Conservation (phyloP, 805 yeast genomes). For the Starmerella geochares region DNA sequence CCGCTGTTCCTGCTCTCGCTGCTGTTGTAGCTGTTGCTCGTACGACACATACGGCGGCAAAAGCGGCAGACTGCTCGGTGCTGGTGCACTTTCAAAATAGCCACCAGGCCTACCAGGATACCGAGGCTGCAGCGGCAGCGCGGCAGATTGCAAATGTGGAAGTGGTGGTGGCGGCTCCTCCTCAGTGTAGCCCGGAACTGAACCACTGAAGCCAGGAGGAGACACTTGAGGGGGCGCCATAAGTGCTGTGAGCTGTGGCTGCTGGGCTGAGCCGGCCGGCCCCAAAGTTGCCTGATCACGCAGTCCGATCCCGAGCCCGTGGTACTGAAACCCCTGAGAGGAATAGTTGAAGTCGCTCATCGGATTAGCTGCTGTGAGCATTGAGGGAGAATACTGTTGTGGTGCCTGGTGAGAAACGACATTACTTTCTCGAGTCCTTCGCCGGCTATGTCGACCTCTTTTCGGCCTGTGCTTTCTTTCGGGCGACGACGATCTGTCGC, state of each 20-base stretch:
- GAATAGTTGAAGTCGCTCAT: constrained; percentile 1
- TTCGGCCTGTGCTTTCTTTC: not conserved
- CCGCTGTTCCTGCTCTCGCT: constrained; percentile 1
- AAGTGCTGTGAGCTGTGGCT: not conserved
- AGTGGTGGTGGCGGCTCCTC: not conserved
- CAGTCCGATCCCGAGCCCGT: constrained; percentile 1
- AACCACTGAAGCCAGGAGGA: not conserved
- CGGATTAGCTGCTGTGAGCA: not conserved
- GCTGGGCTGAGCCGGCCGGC: not conserved
- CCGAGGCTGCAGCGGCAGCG: not conserved
- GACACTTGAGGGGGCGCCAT: not conserved
- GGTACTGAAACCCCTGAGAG: not conserved
- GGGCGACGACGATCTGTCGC: not conserved
- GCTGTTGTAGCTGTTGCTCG: constrained; percentile 4
- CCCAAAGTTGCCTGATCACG: not conserved
- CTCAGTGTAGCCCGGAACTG: not conserved
- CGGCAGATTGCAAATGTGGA: not conserved
- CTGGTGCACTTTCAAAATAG: not conserved
- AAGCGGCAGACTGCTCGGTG: not conserved
- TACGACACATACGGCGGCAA: constrained; percentile 8
- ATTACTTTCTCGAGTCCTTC: not conserved
- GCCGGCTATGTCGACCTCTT: not conserved
- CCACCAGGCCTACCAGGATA: not conserved
- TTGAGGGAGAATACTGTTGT: not conserved
- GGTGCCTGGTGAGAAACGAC: not conserved